Conservation (phyloP, 2,329 filamentous ascomycete species). For the Pestalotiopsis sp. region DNA sequence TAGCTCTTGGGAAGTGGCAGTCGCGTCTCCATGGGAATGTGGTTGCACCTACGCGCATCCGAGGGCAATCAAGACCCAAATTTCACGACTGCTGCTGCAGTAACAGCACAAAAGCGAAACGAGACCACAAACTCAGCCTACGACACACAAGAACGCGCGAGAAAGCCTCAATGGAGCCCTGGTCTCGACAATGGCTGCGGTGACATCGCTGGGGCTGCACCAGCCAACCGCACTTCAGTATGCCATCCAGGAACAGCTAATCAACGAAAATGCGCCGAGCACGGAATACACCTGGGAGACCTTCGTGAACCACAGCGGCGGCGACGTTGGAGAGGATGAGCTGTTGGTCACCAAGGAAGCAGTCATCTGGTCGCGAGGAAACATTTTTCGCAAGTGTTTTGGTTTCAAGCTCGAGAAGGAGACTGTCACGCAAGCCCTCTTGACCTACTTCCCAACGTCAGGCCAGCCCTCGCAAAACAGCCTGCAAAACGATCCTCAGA, state of each 20-base stretch:
- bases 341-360: slow-evolving; percentile 73
- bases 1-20: slow-evolving; percentile 3
- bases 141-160: too few relatives aligned
- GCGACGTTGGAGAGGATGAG: slow-evolving; percentile 69
- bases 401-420: slow-evolving; percentile 87
- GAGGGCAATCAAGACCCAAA: background rate
- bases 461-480: slow-evolving; percentile 32
- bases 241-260: slow-evolving; percentile 78
- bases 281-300: slow-evolving; percentile 79
- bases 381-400: slow-evolving; percentile 82
- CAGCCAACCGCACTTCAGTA: slow-evolving; percentile 82
- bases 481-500: slow-evolving; percentile 20
- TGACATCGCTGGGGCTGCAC: slow-evolving; percentile 90
- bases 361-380: slow-evolving; percentile 88
- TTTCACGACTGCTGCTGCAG: background rate
- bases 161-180: slow-evolving; percentile 21
- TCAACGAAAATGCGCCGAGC: slow-evolving; percentile 67
- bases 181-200: slow-evolving; percentile 71
- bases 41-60: background rate
- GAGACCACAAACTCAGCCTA: background rate
- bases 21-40: background rate
- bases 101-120: background rate
- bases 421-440: slow-evolving; percentile 79
- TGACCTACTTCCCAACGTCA: slow-evolving; percentile 76
- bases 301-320: slow-evolving; percentile 41